Conservation (phyloP, 2,329 filamentous ascomycete genomes). For the Aspergillus uvarum region DNA sequence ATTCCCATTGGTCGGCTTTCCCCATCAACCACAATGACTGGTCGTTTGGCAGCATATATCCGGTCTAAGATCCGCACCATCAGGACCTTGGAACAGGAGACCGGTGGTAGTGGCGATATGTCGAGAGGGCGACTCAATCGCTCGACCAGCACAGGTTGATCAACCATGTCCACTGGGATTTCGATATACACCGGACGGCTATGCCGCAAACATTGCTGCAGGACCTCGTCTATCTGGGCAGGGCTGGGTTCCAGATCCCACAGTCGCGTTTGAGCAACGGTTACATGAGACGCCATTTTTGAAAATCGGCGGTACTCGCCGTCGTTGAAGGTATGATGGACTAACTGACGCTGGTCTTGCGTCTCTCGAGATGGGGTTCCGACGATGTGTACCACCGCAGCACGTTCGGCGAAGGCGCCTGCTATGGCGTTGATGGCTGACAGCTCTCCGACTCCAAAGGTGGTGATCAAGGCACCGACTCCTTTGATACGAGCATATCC, state of each 20-base stretch:
- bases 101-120: background rate
- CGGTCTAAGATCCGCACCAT: constrained; percentile 65
- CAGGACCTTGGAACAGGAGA: constrained; percentile 52
- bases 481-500: constrained; percentile 34
- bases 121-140: constrained; percentile 62
- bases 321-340: constrained; percentile 54
- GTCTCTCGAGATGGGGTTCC: constrained; percentile 50
- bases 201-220: constrained; percentile 51
- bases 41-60: constrained; percentile 62
- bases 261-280: too few species aligned
- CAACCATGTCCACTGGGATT: constrained; percentile 74
- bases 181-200: constrained; percentile 78
- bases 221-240: too few species aligned
- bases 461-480: constrained; percentile 22
- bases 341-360: constrained; percentile 45
- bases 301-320: too few species aligned
- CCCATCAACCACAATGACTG: constrained; percentile 74
- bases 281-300: too few species aligned
- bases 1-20: constrained; percentile 73
- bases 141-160: constrained; percentile 69
- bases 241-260: too few species aligned
- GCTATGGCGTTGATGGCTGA: constrained; percentile 73
- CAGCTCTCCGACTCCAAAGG: constrained; percentile 60
- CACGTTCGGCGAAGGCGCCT: constrained; percentile 70
- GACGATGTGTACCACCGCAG: constrained; percentile 65